Conservation (phyloP, 1,284 basidiomycete genomes). For the Trametes sp. region DNA sequence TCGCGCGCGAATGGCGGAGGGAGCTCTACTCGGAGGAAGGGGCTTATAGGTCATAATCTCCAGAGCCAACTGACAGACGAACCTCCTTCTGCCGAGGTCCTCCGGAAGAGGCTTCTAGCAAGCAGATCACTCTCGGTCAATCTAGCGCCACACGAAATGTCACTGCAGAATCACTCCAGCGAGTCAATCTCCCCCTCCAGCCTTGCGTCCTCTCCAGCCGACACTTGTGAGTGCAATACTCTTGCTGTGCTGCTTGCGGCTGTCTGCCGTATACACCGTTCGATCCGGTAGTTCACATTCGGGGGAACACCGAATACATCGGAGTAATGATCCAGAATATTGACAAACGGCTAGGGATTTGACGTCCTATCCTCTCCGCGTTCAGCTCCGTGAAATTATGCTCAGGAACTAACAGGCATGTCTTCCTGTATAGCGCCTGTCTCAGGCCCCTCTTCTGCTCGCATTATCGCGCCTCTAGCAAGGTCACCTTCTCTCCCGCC, state of each 20-base stretch:
- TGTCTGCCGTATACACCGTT: neutral
- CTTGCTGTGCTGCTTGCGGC: too few relatives aligned
- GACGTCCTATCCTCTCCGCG: neutral
- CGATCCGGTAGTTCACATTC: neutral
- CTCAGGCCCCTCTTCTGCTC: constrained; percentile 38
- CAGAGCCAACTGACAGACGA: constrained; percentile 44
- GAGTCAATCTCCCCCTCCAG: constrained; percentile 15
- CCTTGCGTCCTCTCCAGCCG: neutral
- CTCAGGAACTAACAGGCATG: neutral
- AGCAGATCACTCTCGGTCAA: constrained; percentile 67
- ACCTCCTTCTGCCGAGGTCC: constrained; percentile 54
- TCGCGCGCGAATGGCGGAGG: constrained; percentile 30
- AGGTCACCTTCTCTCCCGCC: constrained; percentile 60
- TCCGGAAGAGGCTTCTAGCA: constrained; percentile 51
- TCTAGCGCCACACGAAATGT: constrained; percentile 53
- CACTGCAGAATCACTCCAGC: constrained; percentile 25
- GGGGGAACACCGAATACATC: too few relatives aligned
- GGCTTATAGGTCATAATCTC: constrained; percentile 39
- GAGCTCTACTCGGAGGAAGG: constrained; percentile 37
- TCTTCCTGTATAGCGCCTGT: constrained; percentile 3
- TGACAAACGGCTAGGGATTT: too few relatives aligned
- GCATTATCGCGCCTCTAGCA: constrained; percentile 54
- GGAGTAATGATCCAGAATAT: too few relatives aligned
- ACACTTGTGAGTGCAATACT: constrained; percentile 26
- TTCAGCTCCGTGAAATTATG: neutral